Conservation (phyloP, 352 stramenopile genomes). For the Phytopythium sindhum region DNA sequence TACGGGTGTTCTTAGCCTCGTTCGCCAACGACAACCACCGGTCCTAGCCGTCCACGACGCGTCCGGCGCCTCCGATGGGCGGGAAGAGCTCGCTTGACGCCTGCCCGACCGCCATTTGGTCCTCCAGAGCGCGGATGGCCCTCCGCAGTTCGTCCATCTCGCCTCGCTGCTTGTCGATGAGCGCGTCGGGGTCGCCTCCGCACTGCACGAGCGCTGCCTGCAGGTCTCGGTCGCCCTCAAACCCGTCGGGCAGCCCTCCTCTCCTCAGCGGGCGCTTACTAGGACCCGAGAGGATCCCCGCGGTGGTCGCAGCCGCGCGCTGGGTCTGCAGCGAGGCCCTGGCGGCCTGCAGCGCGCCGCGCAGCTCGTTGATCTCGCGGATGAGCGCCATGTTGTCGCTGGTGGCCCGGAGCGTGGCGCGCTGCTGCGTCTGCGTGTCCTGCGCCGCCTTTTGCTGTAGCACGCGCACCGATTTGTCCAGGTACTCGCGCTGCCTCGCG, state of each 20-base stretch:
- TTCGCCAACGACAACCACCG: background rate
- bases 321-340: slow-evolving; percentile 85
- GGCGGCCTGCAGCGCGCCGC: slow-evolving; percentile 58
- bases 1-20: no score
- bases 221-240: slow-evolving; percentile 16
- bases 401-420: slow-evolving; percentile 56
- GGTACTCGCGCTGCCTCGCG: slow-evolving; percentile 88
- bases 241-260: background rate
- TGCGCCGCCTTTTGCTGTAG: slow-evolving; percentile 87
- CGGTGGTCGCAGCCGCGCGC: slow-evolving; percentile 35
- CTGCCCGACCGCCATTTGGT: slow-evolving; percentile 34
- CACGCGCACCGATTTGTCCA: slow-evolving; percentile 90
- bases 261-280: slow-evolving; percentile 11
- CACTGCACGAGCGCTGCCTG: slow-evolving; percentile 15
- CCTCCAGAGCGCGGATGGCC: slow-evolving; percentile 72
- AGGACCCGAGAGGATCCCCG: slow-evolving; percentile 17
- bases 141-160: slow-evolving; percentile 80
- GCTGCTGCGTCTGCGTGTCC: slow-evolving; percentile 63
- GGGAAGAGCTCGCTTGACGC: slow-evolving; percentile 23
- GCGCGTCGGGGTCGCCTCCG: slow-evolving; percentile 42
- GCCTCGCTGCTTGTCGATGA: slow-evolving; percentile 50
- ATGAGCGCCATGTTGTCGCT: slow-evolving; percentile 91
- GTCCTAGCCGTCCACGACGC: slow-evolving; percentile 28
- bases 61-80: slow-evolving; percentile 28
- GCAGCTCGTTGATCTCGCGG: slow-evolving; percentile 92